Conservation (phyloP, 2,329 filamentous ascomycete species). For the Mariannaea sp. region DNA sequence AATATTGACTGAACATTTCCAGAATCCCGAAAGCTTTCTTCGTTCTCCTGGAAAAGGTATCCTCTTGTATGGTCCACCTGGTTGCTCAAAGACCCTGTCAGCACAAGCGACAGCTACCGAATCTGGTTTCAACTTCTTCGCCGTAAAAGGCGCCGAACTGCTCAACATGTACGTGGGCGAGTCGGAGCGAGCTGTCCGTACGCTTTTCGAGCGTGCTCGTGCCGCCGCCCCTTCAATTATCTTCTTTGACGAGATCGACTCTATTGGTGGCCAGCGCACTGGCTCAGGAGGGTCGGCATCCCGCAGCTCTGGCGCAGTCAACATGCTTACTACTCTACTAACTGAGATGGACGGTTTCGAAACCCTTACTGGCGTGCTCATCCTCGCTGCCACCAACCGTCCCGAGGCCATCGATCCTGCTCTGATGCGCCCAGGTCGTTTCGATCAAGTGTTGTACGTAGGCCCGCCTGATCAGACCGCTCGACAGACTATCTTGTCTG, state of each 20-base stretch:
- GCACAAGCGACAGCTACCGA: slow-evolving; percentile 92
- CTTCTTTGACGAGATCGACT: slow-evolving; percentile 96
- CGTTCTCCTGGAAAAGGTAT: slow-evolving; percentile 75
- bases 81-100: slow-evolving; percentile 91
- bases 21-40: slow-evolving; percentile 46
- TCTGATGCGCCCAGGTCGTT: slow-evolving; percentile 81
- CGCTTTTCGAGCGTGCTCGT: slow-evolving; percentile 83
- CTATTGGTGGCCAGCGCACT: slow-evolving; percentile 67
- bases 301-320: slow-evolving; percentile 60
- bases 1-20: neutral
- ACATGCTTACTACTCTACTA: slow-evolving; percentile 85
- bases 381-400: slow-evolving; percentile 90
- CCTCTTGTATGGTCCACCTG: slow-evolving; percentile 88
- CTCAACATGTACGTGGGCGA: slow-evolving; percentile 98
- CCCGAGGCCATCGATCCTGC: slow-evolving; percentile 86
- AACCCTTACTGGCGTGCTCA: slow-evolving; percentile 77
- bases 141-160: slow-evolving; percentile 90
- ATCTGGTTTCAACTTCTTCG: slow-evolving; percentile 89
- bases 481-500: slow-evolving; percentile 74
- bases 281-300: slow-evolving; percentile 48
- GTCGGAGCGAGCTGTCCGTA: slow-evolving; percentile 82
- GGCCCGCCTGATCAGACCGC: slow-evolving; percentile 76
- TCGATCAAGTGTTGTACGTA: slow-evolving; percentile 85
- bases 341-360: slow-evolving; percentile 98
- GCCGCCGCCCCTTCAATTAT: slow-evolving; percentile 90